Evolutionary conservation across 2,329 filamentous ascomycete genomes (phyloP).

Genomic region (Penicillium crustosum): DNA sequence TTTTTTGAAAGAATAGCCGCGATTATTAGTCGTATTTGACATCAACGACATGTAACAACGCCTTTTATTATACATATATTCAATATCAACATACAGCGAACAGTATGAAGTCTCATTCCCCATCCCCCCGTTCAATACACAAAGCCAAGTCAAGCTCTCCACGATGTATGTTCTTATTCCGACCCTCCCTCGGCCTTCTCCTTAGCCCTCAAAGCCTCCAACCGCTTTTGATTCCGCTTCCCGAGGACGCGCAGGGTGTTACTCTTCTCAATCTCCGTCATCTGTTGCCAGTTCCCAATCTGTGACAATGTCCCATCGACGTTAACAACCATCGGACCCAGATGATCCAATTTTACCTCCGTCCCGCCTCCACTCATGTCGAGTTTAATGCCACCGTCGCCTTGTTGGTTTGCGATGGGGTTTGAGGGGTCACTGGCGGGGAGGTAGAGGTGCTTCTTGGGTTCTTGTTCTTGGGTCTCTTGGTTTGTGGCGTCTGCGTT

Average conservation of each 20-base stretch:
- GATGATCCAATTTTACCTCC: slow-evolving; percentile 61
- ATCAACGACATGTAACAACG: neutral
- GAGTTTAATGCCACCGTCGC: slow-evolving; percentile 68
- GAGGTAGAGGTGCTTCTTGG: slow-evolving; percentile 51
- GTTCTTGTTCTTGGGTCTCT: slow-evolving; percentile 12
- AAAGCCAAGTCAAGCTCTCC: neutral
- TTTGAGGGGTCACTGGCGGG: slow-evolving; percentile 61
- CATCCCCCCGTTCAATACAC: neutral
- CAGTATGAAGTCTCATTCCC: neutral
- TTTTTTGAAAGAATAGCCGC: neutral
- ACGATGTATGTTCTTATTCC: no score
- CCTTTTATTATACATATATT: neutral
- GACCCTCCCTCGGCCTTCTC: neutral
- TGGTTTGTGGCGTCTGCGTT: neutral
- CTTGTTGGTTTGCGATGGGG: slow-evolving; percentile 60
- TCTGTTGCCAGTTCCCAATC: slow-evolving; percentile 71
- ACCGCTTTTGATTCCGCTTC: slow-evolving; percentile 65
- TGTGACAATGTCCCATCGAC: slow-evolving; percentile 68
- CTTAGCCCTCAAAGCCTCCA: slow-evolving; percentile 54
- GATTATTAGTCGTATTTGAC: neutral
- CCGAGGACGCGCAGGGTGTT: slow-evolving; percentile 67
- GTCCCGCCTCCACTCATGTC: slow-evolving; percentile 54
- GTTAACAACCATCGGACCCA: slow-evolving; percentile 74
- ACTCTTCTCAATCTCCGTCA: slow-evolving; percentile 66
- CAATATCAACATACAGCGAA: neutral